Evolutionary conservation across 495 filamentous ascomycete genomes (phyloP).

Genomic region (Trichodelitschia bisporula): DNA sequence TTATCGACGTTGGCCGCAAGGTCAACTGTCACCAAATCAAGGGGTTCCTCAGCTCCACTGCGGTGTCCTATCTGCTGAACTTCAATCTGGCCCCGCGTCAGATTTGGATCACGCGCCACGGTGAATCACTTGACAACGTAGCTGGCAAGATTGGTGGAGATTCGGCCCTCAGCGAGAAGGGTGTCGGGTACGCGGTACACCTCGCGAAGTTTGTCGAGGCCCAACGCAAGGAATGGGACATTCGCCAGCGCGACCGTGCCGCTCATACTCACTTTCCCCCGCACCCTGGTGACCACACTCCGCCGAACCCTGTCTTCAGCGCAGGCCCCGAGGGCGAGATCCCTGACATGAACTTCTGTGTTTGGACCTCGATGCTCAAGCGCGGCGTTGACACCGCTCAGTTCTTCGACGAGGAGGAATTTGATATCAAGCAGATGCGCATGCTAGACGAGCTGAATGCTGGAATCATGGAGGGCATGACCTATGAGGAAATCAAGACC

Average conservation of each 20-base stretch:
- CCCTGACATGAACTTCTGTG: slow-evolving; percentile 67
- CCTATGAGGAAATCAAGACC: slow-evolving; percentile 65
- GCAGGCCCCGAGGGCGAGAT: slow-evolving; percentile 22
- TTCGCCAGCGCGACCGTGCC: slow-evolving; percentile 48
- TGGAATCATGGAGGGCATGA: slow-evolving; percentile 78
- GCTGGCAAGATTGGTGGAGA: slow-evolving; percentile 65
- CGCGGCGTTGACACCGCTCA: slow-evolving; percentile 64
- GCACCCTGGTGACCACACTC: slow-evolving; percentile 66
- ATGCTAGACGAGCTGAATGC: slow-evolving; percentile 95
- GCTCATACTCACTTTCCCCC: slow-evolving; percentile 55
- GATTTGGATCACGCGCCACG: slow-evolving; percentile 95
- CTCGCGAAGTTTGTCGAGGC: slow-evolving; percentile 53
- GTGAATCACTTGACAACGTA: slow-evolving; percentile 61
- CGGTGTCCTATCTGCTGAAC: slow-evolving; percentile 78
- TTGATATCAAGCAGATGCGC: slow-evolving; percentile 89
- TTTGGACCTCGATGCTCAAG: slow-evolving; percentile 94
- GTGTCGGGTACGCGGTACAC: slow-evolving; percentile 42
- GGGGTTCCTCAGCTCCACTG: slow-evolving; percentile 75
- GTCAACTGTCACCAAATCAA: slow-evolving; percentile 70
- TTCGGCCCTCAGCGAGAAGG: slow-evolving; percentile 52
- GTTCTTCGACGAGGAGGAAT: slow-evolving; percentile 89
- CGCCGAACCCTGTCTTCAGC: slow-evolving; percentile 69
- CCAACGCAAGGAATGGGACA: slow-evolving; percentile 51
- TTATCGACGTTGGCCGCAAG: slow-evolving; percentile 95
- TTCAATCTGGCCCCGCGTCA: slow-evolving; percentile 89